Evolutionary conservation across 2,329 filamentous ascomycete genomes (phyloP).

Genomic region (Colletotrichum abscissum): DNA sequence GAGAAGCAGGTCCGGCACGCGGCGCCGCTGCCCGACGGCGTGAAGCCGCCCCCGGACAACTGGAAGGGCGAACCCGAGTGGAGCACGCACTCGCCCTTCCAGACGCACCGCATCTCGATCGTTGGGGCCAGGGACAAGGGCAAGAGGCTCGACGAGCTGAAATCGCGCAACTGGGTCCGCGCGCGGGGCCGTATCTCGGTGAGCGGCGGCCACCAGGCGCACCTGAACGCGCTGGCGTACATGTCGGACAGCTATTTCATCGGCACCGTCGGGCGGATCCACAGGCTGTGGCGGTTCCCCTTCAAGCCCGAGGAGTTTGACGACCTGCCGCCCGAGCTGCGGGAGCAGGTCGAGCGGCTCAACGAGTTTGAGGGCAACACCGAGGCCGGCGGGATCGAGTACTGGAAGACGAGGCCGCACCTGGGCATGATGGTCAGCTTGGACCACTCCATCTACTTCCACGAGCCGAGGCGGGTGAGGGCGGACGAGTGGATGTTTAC

Average conservation of each 20-base stretch:
- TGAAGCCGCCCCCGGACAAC: constrained; percentile 49
- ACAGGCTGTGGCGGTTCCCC: constrained; percentile 81
- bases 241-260: constrained; percentile 95
- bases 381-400: constrained; percentile 56
- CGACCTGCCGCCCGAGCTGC: constrained; percentile 55
- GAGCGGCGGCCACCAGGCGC: constrained; percentile 80
- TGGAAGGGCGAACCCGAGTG: constrained; percentile 59
- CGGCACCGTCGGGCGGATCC: constrained; percentile 84
- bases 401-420: constrained; percentile 63
- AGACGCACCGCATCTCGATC: constrained; percentile 56
- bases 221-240: constrained; percentile 90
- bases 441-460: constrained; percentile 80
- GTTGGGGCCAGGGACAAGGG: constrained; percentile 56
- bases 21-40: constrained; percentile 63
- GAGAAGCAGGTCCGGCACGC: constrained; percentile 72
- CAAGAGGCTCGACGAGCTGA: constrained; percentile 24
- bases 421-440: constrained; percentile 89
- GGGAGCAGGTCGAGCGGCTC: constrained; percentile 49
- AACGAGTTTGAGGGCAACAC: constrained; percentile 56
- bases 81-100: constrained; percentile 61
- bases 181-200: constrained; percentile 79
- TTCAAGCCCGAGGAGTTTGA: constrained; percentile 65
- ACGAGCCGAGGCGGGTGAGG: constrained; percentile 67
- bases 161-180: constrained; percentile 73
- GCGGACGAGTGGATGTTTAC: constrained; percentile 83